Conservation (phyloP, 345 rosid species). For the Eucalyptus tenuipes region DNA sequence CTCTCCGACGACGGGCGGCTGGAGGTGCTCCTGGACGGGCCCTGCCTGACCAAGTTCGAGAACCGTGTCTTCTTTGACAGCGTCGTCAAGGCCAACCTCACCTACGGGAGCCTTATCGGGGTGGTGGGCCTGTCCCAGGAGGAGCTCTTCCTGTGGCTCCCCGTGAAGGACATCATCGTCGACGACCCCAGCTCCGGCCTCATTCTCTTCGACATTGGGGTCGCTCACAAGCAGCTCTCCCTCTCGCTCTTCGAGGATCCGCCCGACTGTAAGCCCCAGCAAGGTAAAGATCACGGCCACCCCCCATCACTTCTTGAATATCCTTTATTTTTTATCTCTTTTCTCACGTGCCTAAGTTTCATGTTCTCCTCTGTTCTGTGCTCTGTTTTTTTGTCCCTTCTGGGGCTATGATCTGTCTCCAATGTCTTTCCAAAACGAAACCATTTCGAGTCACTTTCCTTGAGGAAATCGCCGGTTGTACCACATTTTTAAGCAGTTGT, state of each 20-base stretch:
- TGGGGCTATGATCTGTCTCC: not conserved
- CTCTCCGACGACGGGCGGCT: constrained; percentile 50
- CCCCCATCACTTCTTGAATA: not conserved
- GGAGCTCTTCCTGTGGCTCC: constrained; percentile 87
- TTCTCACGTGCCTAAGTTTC: not conserved
- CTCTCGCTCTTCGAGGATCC: constrained; percentile 83
- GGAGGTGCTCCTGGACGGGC: constrained; percentile 65
- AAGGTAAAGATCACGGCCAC: not conserved
- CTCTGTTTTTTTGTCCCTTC: not conserved
- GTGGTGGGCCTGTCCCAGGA: constrained; percentile 68
- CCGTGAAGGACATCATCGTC: constrained; percentile 71
- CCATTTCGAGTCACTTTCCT: not conserved
- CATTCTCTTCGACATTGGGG: constrained; percentile 79
- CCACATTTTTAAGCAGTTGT: not conserved
- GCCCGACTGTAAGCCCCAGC: constrained; percentile 54
- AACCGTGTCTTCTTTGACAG: constrained; percentile 53
- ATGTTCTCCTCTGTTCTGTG: not conserved
- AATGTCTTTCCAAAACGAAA: not conserved
- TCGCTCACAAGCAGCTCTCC: constrained; percentile 77
- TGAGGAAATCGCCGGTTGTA: not conserved
- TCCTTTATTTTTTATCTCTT: not conserved
- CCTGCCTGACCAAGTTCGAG: constrained; percentile 66
- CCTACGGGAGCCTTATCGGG: constrained; percentile 58
- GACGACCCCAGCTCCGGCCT: constrained; percentile 72
- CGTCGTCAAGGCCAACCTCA: constrained; percentile 72